Percentiles rank a stretch among this genome's conserved stretches.
Evolutionary conservation across 305 asterid genomes (phyloP).

Genomic region (Fraxinus ornus): DNA sequence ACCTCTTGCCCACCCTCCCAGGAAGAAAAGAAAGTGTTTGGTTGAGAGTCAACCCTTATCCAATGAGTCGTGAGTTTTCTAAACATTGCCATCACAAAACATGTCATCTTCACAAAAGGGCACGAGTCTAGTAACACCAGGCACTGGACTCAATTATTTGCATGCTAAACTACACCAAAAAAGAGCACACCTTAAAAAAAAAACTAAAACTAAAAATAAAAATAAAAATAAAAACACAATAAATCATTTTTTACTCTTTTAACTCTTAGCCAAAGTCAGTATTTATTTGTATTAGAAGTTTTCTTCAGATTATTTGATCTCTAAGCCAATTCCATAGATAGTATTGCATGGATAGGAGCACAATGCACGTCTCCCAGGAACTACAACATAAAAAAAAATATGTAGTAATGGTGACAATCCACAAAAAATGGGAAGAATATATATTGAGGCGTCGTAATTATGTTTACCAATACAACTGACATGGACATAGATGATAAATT

Average conservation of each 20-base stretch:
- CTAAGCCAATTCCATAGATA: not conserved
- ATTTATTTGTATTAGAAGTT: not conserved
- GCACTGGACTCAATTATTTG: not conserved
- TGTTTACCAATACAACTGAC: not conserved
- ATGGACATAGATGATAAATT: not conserved
- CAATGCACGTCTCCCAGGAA: not conserved
- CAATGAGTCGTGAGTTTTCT: not conserved
- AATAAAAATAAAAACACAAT: too few relatives aligned
- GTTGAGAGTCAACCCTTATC: not conserved
- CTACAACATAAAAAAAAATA: not conserved
- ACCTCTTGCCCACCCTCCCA: not conserved
- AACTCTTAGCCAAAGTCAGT: not conserved
- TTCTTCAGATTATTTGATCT: not conserved
- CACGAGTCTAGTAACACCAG: not conserved
- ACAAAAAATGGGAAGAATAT: not conserved
- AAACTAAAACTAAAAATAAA: too few relatives aligned
- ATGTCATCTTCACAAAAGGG: not conserved
- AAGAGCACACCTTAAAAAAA: not conserved
- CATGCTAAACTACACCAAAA: not conserved
- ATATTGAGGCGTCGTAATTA: not conserved
- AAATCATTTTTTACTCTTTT: not conserved
- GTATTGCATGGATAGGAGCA: not conserved
- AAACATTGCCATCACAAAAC: not conserved
- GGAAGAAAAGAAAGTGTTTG: not conserved
- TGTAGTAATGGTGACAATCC: not conserved